A percentile compares a stretch with the other conserved stretches of the same genome.
Evolutionary conservation across 768 basidiomycete species (phyloP).

Genomic region (Phanerochaete sordida): DNA sequence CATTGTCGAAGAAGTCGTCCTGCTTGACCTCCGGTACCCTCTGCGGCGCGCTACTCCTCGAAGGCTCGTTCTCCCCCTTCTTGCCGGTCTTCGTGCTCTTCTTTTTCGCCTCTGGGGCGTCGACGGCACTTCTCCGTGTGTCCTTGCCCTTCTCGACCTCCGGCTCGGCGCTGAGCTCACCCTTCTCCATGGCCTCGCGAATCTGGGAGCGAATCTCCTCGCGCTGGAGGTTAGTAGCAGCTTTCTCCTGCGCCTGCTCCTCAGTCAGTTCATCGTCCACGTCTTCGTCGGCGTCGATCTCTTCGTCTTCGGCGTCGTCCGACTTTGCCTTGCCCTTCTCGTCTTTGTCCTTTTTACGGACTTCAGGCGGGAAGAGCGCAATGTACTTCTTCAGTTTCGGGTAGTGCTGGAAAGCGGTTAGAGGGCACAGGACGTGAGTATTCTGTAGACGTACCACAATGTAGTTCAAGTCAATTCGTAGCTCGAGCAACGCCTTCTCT

Average conservation of each 20-base stretch:
- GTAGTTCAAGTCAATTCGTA: conserved; percentile 90
- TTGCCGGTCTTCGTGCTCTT: background rate
- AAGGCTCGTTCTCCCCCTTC: background rate
- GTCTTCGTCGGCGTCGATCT: too few species aligned
- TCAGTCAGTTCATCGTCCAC: conserved; percentile 19
- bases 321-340: conserved; percentile 14
- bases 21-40: conserved; percentile 11
- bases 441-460: conserved; percentile 54
- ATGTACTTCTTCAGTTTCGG: conserved; percentile 87
- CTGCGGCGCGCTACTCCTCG: background rate
- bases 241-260: conserved; percentile 15
- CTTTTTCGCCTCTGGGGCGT: background rate
- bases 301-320: too few species aligned
- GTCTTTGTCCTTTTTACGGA: conserved; percentile 30
- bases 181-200: conserved; percentile 53
- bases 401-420: conserved; percentile 58
- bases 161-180: conserved; percentile 57
- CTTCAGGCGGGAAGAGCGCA: conserved; percentile 79
- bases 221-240: conserved; percentile 45
- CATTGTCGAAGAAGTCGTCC: conserved; percentile 29
- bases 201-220: conserved; percentile 60
- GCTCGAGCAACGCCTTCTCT: conserved; percentile 47
- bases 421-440: background rate
- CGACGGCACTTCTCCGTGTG: background rate
- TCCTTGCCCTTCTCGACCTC: conserved; percentile 36